Evolutionary conservation across 2,329 filamentous ascomycete genomes (phyloP).

Genomic region (Huntiella savannae): DNA sequence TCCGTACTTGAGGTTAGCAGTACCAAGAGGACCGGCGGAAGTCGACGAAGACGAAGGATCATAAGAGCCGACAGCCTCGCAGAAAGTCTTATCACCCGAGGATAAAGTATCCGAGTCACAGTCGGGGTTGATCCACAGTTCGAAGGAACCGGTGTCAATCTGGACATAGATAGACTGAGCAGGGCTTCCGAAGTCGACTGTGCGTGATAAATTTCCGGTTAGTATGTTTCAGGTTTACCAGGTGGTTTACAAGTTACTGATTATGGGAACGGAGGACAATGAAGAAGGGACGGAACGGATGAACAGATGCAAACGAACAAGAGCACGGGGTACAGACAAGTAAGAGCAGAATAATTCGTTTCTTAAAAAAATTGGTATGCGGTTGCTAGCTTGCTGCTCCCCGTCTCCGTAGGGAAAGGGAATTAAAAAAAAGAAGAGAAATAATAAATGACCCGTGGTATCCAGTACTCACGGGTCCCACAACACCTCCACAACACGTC

Average conservation of each 20-base stretch:
- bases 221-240: conserved; percentile 4
- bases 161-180: conserved; percentile 33
- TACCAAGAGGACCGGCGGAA: conserved; percentile 17
- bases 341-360: conserved; percentile 1
- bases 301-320: neutral
- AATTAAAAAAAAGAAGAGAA: neutral
- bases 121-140: conserved; percentile 44
- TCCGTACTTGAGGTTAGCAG: conserved; percentile 28
- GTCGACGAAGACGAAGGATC: conserved; percentile 24
- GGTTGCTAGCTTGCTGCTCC: too few relatives aligned
- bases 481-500: too few relatives aligned
- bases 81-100: conserved; percentile 25
- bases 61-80: conserved; percentile 26
- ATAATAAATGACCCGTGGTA: neutral
- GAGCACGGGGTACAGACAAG: neutral
- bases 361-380: neutral
- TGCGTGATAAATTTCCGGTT: conserved; percentile 7
- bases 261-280: neutral
- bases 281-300: neutral
- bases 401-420: neutral
- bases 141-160: conserved; percentile 40
- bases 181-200: conserved; percentile 32
- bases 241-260: neutral
- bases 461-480: too few relatives aligned
- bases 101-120: conserved; percentile 25